These are phyloP conservation scores for Solanum piurae DNA, from an alignment of 257 asterid genomes.

Conservation along the genomic window DNA sequence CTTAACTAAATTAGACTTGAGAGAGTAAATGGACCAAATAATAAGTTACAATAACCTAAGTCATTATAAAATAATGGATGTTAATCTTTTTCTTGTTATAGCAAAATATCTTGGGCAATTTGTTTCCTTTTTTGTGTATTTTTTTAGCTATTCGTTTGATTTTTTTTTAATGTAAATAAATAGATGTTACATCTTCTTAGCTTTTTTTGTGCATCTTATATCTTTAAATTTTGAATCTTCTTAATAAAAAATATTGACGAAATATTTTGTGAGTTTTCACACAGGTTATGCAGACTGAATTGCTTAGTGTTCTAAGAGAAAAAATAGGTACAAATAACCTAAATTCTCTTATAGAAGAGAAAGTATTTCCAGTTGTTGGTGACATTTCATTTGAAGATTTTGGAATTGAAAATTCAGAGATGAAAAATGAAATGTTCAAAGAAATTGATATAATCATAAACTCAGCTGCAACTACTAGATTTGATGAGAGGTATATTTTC, in stretches of 20 bases:
- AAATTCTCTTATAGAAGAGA: conserved; percentile 5
- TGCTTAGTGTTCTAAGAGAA: conserved; percentile 10
- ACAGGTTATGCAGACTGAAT: conserved; percentile 1
- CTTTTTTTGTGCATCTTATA: neutral
- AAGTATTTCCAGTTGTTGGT: conserved; percentile 13
- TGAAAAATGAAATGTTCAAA: conserved; percentile 3
- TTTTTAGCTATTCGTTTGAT: no score
- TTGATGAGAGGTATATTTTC: conserved; percentile 14
- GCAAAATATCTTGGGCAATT: no score
- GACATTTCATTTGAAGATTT: conserved; percentile 19
- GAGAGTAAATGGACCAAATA: no score
- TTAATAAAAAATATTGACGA: neutral
- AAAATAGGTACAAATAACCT: conserved; percentile 1
- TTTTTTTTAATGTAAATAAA: no score
- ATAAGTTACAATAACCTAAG: no score
- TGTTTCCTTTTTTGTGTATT: no score
- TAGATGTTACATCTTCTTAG: neutral
- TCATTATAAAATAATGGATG: no score
- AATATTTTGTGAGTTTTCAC: neutral
- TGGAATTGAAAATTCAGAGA: conserved; percentile 6
- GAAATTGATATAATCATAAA: conserved; percentile 38
- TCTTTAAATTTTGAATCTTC: neutral
- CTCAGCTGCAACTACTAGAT: conserved; percentile 60
- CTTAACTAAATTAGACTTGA: no score
- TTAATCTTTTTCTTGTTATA: no score